Conservation (phyloP, 371 early-diverging fungal genomes). For the Thermomucor indicae-seudaticae region DNA sequence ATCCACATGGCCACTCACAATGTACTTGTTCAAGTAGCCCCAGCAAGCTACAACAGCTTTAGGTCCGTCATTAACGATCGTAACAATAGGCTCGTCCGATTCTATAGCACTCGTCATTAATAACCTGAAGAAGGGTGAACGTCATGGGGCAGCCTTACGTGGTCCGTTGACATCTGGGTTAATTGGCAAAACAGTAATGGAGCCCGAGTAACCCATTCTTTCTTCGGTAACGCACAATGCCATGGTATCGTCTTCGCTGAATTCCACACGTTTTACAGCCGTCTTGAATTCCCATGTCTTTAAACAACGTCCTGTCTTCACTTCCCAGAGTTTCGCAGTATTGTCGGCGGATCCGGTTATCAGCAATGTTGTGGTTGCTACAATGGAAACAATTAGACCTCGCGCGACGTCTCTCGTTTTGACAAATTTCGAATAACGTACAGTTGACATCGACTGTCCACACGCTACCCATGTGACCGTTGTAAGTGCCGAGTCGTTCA, state of each 20-base stretch:
- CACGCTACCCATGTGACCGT: slow-evolving; percentile 94
- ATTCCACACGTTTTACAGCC: slow-evolving; percentile 92
- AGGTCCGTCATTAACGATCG: slow-evolving; percentile 60
- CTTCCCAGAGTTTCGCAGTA: slow-evolving; percentile 93
- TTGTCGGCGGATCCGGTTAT: slow-evolving; percentile 96
- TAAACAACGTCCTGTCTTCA: slow-evolving; percentile 87
- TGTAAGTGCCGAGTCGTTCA: slow-evolving; percentile 94
- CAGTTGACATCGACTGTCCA: slow-evolving; percentile 93
- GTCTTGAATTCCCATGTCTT: slow-evolving; percentile 88
- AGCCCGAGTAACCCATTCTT: slow-evolving; percentile 90
- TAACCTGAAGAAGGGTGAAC: too few relatives aligned
- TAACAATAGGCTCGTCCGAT: slow-evolving; percentile 71
- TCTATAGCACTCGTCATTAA: too few relatives aligned
- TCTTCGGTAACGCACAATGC: slow-evolving; percentile 94
- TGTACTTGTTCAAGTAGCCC: slow-evolving; percentile 87
- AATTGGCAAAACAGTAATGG: slow-evolving; percentile 78
- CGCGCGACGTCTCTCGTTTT: neutral
- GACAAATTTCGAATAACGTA: slow-evolving; percentile 22
- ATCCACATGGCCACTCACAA: slow-evolving; percentile 92
- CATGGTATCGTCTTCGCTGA: slow-evolving; percentile 83
- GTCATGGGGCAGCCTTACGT: too few relatives aligned
- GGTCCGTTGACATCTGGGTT: slow-evolving; percentile 50
- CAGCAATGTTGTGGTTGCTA: slow-evolving; percentile 67
- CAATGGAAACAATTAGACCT: neutral
- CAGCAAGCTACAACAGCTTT: slow-evolving; percentile 94